Percentiles rank a stretch among this genome's conserved stretches.
These are phyloP conservation scores for Tetrahymena malaccensis DNA, from an alignment of 73 alveolate genomes.

Conservation along the genomic window DNA sequence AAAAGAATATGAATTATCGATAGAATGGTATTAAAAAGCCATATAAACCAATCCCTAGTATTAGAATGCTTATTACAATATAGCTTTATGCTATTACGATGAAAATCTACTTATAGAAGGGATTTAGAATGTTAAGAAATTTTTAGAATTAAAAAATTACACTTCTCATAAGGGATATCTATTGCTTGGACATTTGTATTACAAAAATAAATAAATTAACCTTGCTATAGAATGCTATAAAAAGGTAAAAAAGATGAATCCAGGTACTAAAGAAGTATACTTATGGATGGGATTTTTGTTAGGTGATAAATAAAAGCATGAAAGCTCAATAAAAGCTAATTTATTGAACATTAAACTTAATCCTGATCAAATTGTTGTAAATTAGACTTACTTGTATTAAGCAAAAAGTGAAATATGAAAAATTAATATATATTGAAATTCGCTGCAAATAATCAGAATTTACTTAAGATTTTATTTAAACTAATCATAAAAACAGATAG, in stretches of 20 bases:
- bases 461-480: no score
- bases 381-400: neutral
- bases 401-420: no score
- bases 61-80: slow-evolving; percentile 21
- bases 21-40: slow-evolving; percentile 50
- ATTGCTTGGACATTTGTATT: neutral
- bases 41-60: slow-evolving; percentile 36
- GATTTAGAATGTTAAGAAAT: neutral
- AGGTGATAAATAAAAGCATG: neutral
- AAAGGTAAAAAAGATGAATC: neutral
- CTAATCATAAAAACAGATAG: no score
- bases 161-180: neutral
- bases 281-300: neutral
- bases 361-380: neutral
- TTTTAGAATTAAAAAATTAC: neutral
- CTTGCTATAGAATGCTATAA: neutral
- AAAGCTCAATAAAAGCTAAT: neutral
- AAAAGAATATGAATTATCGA: slow-evolving; percentile 35
- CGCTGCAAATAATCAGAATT: no score
- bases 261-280: neutral
- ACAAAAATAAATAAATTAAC: neutral
- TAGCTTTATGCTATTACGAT: neutral
- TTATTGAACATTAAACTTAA: neutral
- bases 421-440: no score
- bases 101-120: neutral